Percentiles rank a stretch among this genome's conserved stretches.
phyloP scores from a whole-genome alignment of 129 eudicot species.

The Pseudognaphalium luteoalbum region DNA sequence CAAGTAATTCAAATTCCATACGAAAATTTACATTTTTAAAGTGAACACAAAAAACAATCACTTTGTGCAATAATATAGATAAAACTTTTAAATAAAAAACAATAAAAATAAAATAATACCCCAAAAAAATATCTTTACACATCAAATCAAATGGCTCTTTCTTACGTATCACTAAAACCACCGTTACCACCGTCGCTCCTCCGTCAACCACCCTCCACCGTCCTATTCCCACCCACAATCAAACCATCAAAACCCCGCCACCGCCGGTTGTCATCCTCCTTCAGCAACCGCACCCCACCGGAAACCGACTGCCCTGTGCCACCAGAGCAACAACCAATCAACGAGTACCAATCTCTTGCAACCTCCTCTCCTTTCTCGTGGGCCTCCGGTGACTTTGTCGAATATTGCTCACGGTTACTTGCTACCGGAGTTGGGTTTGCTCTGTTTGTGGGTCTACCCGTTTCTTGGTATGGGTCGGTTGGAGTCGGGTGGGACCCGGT shows the following conservation, averaged over 20 bases:
- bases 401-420: conserved; percentile 56
- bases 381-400: conserved; percentile 69
- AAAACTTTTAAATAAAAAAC: no score
- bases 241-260: conserved; percentile 26
- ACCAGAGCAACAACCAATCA: conserved; percentile 82
- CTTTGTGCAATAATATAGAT: no score
- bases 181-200: conserved; percentile 28
- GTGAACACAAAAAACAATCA: no score
- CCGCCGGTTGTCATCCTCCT: conserved; percentile 51
- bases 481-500: conserved; percentile 64
- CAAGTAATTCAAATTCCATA: no score
- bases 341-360: conserved; percentile 78
- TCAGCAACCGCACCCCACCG: conserved; percentile 49
- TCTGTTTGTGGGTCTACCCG: conserved; percentile 84
- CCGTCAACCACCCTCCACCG: conserved; percentile 24
- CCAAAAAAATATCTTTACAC: not conserved
- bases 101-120: no score
- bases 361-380: conserved; percentile 81
- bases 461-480: conserved; percentile 82
- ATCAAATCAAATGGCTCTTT: conserved; percentile 27
- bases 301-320: conserved; percentile 91
- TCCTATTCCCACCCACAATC: conserved; percentile 25
- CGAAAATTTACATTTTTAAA: no score
- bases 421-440: conserved; percentile 69
- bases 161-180: conserved; percentile 37